Evolutionary conservation across 345 rosid species (phyloP), one percentile per base, ranked within the genome.

Genomic region (Noccaea caerulescens): DNA sequence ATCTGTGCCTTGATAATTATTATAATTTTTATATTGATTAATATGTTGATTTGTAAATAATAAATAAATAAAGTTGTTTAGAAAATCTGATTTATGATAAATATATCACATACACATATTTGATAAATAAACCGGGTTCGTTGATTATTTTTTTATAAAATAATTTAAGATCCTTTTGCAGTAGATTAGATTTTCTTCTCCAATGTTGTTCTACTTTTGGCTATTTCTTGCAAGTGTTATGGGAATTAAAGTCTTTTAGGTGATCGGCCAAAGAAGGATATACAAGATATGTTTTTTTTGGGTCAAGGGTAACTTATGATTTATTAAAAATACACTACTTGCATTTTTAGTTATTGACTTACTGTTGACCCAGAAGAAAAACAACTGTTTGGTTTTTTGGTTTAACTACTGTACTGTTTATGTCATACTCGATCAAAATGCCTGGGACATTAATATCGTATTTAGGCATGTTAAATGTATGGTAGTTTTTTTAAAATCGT

Each of bases 191-290:
- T 41, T 59, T 5, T 27, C 10, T 57, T 61, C 6, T 68, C 73
- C 73, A 55, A 45, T 72, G 1, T 72, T 72, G 1, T 72, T 72
- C 71, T 64, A 55, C 10, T 3, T 72, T 37, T 64, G 57, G 58
- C 3, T 32, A 54, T 54, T 72, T 39, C 57, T 72, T 72, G 46
- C 49, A 13, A 63, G 57, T 37, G 58, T 64, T 47, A 14, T 25
- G 47, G 50, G 38, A 62, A 54, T 53, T 72, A 34, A 63, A 72
- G 58, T 25, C n/a, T 51, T 71, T 41, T 55, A 63, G 71, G 57
- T 72, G 65, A 56, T 27, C 30, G 30, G 34, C 7, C 43, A 42
- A 64, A 25, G 14, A 54, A 54, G 3, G 49, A 68, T 45, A 27
- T 27, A 27, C 3, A 61, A 60, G 1, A 32, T 51, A 42, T 61